These are phyloP conservation scores for Emmonsia crescens DNA, from an alignment of 2,329 filamentous ascomycete species.

Conservation along the genomic window DNA sequence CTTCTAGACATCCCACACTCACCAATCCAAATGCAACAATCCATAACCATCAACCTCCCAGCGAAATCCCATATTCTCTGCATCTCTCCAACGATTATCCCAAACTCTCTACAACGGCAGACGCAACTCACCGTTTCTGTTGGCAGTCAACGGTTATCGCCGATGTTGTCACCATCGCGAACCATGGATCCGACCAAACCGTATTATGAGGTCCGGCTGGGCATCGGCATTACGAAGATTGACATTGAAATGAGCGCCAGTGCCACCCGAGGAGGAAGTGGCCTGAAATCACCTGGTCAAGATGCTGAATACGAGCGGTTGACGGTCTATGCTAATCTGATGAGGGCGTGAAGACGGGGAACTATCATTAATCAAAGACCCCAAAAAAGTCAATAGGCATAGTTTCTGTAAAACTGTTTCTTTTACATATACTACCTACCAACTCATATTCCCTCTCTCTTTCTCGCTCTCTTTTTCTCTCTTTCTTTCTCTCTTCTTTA, in stretches of 20 bases:
- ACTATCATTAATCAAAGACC: neutral
- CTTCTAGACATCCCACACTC: constrained; percentile 56
- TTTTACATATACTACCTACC: neutral
- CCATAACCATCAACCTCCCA: constrained; percentile 59
- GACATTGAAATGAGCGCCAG: constrained; percentile 69
- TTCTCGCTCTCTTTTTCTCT: neutral
- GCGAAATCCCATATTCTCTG: constrained; percentile 58
- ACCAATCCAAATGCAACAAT: constrained; percentile 56
- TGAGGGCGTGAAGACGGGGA: constrained; percentile 33
- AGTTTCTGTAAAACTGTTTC: neutral
- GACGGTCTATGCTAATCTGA: constrained; percentile 62
- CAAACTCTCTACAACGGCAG: constrained; percentile 54
- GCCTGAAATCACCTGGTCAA: neutral
- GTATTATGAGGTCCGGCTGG: constrained; percentile 64
- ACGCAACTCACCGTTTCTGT: constrained; percentile 67
- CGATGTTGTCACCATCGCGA: constrained; percentile 45
- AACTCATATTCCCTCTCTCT: neutral
- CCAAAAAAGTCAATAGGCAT: too few relatives aligned
- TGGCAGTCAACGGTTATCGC: constrained; percentile 54
- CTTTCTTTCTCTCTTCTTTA: neutral
- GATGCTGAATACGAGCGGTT: constrained; percentile 51
- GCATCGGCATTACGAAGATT: constrained; percentile 63
- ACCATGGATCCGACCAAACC: constrained; percentile 45
- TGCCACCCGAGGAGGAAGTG: constrained; percentile 39
- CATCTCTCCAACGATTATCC: constrained; percentile 55